A percentile compares a stretch with the other conserved stretches of the same genome.
These are phyloP conservation scores for Backusella liffmaniae DNA, from an alignment of 192 early-diverging fungal species.

Conservation along the genomic window DNA sequence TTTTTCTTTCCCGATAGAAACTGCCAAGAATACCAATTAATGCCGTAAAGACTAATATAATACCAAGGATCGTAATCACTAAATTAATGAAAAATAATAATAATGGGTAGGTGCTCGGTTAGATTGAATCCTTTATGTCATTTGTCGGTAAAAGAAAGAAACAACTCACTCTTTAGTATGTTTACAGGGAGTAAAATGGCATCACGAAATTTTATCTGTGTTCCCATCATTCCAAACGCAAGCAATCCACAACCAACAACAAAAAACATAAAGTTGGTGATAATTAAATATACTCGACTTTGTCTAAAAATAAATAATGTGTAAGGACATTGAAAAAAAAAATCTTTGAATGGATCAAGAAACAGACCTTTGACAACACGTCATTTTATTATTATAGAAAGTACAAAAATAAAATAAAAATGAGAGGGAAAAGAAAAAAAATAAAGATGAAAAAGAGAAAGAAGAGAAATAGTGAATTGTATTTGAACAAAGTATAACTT, in stretches of 20 bases:
- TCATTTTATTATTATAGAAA: not conserved
- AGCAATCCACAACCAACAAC: conserved; percentile 14
- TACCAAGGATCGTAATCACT: conserved; percentile 23
- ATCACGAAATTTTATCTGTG: conserved; percentile 15
- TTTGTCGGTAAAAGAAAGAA: not conserved
- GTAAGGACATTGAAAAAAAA: not conserved
- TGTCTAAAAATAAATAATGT: conserved; percentile 1
- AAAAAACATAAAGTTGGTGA: conserved; percentile 13
- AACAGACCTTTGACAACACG: conserved; percentile 23
- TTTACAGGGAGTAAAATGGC: conserved; percentile 18
- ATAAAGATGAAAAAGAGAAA: conserved; percentile 7
- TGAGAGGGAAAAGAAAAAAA: not conserved
- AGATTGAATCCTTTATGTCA: no score
- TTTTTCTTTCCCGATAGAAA: conserved; percentile 16
- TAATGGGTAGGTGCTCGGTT: not conserved
- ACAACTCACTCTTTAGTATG: conserved; percentile 14
- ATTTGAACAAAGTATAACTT: not conserved
- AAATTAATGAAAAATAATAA: not conserved
- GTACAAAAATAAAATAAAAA: not conserved
- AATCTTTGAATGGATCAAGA: not conserved
- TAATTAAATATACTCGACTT: conserved; percentile 13
- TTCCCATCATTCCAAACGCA: conserved; percentile 25
- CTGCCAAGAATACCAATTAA: conserved; percentile 15
- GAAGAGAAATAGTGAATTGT: not conserved
- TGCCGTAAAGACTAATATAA: conserved; percentile 17